Conservation (phyloP, 768 basidiomycete genomes). For the Phylloporus sp. region DNA sequence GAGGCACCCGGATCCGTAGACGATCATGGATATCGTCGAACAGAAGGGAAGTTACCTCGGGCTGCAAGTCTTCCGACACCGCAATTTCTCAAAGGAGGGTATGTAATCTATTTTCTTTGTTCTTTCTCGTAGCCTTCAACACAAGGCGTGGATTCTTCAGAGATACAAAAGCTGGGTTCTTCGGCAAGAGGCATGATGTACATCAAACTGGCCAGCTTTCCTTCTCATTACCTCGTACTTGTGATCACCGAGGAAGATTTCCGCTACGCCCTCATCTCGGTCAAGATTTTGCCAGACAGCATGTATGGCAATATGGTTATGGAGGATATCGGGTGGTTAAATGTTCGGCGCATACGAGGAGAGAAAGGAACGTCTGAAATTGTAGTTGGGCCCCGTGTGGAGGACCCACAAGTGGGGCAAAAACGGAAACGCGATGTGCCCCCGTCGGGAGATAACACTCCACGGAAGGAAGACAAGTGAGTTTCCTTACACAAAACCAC, state of each 20-base stretch:
- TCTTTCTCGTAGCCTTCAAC: not conserved
- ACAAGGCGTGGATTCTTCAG: constrained; percentile 34
- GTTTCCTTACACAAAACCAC: not conserved
- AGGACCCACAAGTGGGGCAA: constrained; percentile 22
- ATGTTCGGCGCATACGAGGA: constrained; percentile 62
- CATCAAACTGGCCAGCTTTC: constrained; percentile 74
- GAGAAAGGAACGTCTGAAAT: constrained; percentile 30
- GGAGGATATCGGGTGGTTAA: constrained; percentile 78
- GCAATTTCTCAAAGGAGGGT: constrained; percentile 71
- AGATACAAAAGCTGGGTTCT: constrained; percentile 67
- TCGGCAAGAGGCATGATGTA: constrained; percentile 60
- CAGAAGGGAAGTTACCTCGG: constrained; percentile 86
- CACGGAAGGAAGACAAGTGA: constrained; percentile 29
- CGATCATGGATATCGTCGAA: constrained; percentile 77
- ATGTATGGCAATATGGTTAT: constrained; percentile 60
- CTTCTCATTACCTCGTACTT: constrained; percentile 79
- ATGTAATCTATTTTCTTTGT: constrained; percentile 6
- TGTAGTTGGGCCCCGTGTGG: constrained; percentile 10
- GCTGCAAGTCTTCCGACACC: constrained; percentile 63
- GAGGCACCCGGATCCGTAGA: constrained; percentile 43
- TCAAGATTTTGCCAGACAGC: constrained; percentile 49
- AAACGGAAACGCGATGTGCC: constrained; percentile 28
- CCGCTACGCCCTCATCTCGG: constrained; percentile 77
- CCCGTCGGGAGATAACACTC: not conserved
- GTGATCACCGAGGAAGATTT: constrained; percentile 76